These are phyloP conservation scores for Backusella circina DNA, from an alignment of 192 early-diverging fungal genomes.

Conservation along the genomic window DNA sequence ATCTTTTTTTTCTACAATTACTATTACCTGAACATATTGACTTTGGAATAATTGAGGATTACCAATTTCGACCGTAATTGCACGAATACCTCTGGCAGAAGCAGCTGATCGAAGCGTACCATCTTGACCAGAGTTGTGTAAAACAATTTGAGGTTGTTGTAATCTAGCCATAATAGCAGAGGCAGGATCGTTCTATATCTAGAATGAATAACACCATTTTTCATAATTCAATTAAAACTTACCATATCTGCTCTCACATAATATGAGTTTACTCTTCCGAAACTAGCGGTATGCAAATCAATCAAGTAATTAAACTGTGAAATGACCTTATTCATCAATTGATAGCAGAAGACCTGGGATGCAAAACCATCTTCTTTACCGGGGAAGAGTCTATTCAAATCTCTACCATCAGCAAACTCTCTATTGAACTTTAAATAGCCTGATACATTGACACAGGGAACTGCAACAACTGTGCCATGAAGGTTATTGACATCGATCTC, in stretches of 20 bases:
- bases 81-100: slow-evolving; percentile 67
- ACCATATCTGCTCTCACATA: slow-evolving; percentile 85
- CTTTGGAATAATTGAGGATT: slow-evolving; percentile 86
- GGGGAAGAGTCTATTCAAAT: slow-evolving; percentile 86
- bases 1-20: background rate
- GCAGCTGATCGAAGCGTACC: slow-evolving; percentile 82
- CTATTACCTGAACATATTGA: slow-evolving; percentile 68
- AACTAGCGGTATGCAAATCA: slow-evolving; percentile 86
- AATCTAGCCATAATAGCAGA: slow-evolving; percentile 74
- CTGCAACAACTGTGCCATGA: slow-evolving; percentile 82
- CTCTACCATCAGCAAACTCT: slow-evolving; percentile 83
- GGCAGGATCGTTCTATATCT: slow-evolving; percentile 52
- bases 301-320: slow-evolving; percentile 80
- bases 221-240: background rate
- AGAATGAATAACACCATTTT: background rate
- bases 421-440: slow-evolving; percentile 77
- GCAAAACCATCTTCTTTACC: slow-evolving; percentile 70
- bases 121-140: slow-evolving; percentile 67
- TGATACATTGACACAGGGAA: slow-evolving; percentile 85
- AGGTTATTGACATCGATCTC: slow-evolving; percentile 71
- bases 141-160: slow-evolving; percentile 80
- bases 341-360: slow-evolving; percentile 79
- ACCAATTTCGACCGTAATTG: slow-evolving; percentile 92
- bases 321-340: slow-evolving; percentile 77
- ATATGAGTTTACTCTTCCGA: slow-evolving; percentile 81